These are phyloP conservation scores for Kodamaea neixiangensis DNA, from an alignment of 805 yeast genomes.

Conservation along the genomic window DNA sequence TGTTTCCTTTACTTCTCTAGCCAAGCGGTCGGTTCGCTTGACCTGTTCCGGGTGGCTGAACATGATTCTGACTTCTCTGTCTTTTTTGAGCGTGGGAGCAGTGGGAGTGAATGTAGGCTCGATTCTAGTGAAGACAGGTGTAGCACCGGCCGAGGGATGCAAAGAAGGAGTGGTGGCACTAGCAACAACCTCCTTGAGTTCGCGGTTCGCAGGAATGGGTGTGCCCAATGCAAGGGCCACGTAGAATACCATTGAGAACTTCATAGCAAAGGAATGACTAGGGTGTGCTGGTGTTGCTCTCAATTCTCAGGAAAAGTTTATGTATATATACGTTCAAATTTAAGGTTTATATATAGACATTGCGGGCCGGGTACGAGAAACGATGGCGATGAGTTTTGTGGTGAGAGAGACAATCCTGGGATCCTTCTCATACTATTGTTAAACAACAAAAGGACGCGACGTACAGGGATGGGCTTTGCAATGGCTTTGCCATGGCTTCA, in stretches of 20 bases:
- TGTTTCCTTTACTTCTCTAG: not conserved
- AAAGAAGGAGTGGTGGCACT: conserved; percentile 5
- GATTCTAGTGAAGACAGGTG: conserved; percentile 17
- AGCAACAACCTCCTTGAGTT: conserved; percentile 20
- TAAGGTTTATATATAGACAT: too few species aligned
- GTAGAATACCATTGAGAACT: conserved; percentile 4
- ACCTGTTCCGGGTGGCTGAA: conserved; percentile 19
- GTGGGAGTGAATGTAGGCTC: conserved; percentile 23
- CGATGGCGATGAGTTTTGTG: too few species aligned
- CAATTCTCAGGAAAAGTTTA: not conserved
- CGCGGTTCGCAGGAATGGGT: conserved; percentile 32
- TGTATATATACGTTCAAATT: too few species aligned
- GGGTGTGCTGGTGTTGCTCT: not conserved
- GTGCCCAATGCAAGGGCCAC: conserved; percentile 19
- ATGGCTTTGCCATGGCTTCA: too few species aligned
- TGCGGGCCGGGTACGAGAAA: too few species aligned
- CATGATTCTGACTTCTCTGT: conserved; percentile 17
- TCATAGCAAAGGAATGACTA: conserved; percentile 8
- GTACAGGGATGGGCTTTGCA: not conserved
- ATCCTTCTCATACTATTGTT: conserved; percentile 1
- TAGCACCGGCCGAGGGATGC: conserved; percentile 7
- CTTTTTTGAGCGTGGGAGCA: conserved; percentile 11
- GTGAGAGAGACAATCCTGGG: too few species aligned
- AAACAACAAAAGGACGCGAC: not conserved
- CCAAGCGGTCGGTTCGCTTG: not conserved